Evolutionary conservation across 192 early-diverging fungal species (phyloP).

Genomic region (Obelidium mucronatum): DNA sequence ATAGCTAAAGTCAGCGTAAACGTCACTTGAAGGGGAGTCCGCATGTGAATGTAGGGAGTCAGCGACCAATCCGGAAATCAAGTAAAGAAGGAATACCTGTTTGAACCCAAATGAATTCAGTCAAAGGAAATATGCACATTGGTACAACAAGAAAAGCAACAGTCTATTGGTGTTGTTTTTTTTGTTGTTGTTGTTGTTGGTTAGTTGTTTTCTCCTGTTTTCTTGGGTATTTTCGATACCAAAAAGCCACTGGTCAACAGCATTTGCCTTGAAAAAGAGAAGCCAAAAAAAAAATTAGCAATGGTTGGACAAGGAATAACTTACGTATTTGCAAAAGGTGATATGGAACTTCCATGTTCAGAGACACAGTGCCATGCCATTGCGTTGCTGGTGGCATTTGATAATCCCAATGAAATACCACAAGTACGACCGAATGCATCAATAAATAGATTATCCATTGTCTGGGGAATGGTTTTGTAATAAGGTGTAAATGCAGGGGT

Average conservation of each 20-base stretch:
- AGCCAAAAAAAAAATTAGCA: conserved; percentile 33
- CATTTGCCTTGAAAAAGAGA: conserved; percentile 8
- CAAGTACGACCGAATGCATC: conserved; percentile 51
- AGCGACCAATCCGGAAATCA: neutral
- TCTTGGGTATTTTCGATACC: no score
- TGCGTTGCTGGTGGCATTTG: neutral
- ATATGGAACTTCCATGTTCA: conserved; percentile 30
- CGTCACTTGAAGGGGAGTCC: conserved; percentile 21
- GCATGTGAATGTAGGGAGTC: neutral
- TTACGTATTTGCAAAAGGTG: conserved; percentile 49
- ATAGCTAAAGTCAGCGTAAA: conserved; percentile 48
- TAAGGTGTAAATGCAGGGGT: no score
- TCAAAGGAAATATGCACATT: conserved; percentile 33
- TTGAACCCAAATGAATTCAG: conserved; percentile 40
- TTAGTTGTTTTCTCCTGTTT: neutral
- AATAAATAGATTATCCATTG: conserved; percentile 52
- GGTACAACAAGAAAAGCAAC: conserved; percentile 25
- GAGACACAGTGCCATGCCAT: conserved; percentile 34
- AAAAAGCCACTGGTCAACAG: conserved; percentile 39
- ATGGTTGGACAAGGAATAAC: conserved; percentile 30
- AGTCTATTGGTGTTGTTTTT: no score
- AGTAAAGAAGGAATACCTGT: conserved; percentile 18
- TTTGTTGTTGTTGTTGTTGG: no score
- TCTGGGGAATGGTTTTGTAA: no score
- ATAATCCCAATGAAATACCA: conserved; percentile 33